Conservation (phyloP, 2,329 filamentous ascomycete genomes). For the Ceratocystiopsis sp. region DNA sequence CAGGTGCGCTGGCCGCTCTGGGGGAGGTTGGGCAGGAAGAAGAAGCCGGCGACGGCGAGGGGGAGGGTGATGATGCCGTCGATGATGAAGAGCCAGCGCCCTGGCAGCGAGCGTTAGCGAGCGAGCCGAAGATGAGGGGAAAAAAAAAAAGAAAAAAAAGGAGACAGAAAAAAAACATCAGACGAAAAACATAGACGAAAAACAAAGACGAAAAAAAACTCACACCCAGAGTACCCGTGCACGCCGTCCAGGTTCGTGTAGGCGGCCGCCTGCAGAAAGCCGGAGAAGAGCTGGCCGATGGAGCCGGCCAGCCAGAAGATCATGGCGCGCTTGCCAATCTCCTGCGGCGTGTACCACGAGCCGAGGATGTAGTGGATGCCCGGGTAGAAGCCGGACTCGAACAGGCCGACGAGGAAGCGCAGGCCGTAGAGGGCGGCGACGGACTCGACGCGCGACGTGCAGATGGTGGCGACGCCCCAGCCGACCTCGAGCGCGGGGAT, state of each 20-base stretch:
- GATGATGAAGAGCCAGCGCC: constrained; percentile 33
- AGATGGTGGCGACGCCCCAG: constrained; percentile 14
- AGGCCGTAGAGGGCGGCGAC: constrained; percentile 24
- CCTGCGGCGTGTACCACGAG: constrained; percentile 41
- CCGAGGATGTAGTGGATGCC: constrained; percentile 31
- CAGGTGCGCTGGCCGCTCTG: constrained; percentile 19
- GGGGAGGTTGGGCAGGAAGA: constrained; percentile 32
- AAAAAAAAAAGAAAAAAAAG: not conserved
- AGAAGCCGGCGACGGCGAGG: constrained; percentile 31
- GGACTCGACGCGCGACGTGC: constrained; percentile 10
- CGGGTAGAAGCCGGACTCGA: constrained; percentile 35
- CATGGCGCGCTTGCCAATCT: constrained; percentile 45
- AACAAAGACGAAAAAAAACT: constrained; percentile 23
- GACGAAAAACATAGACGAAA: constrained; percentile 35
- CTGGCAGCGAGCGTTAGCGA: constrained; percentile 10
- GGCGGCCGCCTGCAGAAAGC: constrained; percentile 28
- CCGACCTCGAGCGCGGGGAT: constrained; percentile 16
- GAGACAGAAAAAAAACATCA: not conserved
- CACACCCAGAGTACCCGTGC: constrained; percentile 30
- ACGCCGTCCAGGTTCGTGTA: constrained; percentile 34
- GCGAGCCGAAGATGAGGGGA: not conserved
- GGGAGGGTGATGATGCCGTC: constrained; percentile 21
- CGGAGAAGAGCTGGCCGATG: constrained; percentile 21
- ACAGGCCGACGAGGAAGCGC: constrained; percentile 35
- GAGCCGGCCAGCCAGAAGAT: constrained; percentile 46